These are phyloP conservation scores for Aquilaria agallochum DNA, from an alignment of 441 rosid genomes.

Conservation along the genomic window DNA sequence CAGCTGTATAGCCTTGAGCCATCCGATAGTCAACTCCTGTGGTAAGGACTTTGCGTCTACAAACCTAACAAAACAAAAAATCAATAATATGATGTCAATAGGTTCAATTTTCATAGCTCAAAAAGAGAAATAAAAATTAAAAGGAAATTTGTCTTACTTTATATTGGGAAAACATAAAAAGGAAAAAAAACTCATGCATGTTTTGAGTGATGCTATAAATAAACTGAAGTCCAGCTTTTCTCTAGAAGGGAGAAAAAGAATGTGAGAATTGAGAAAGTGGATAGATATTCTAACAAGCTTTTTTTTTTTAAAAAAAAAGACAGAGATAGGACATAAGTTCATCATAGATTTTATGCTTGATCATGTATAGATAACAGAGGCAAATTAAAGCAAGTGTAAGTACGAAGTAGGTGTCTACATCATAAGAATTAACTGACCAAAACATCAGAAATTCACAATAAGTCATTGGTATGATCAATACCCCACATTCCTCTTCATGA, in stretches of 20 bases:
- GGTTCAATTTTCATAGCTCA: neutral
- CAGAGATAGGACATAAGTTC: too few relatives aligned
- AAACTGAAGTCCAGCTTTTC: too few relatives aligned
- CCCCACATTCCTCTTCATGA: slow-evolving; percentile 97
- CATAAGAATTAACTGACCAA: neutral
- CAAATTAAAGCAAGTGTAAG: too few relatives aligned
- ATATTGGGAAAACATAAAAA: neutral
- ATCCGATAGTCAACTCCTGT: slow-evolving; percentile 63
- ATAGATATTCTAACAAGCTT: too few relatives aligned
- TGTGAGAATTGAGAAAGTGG: too few relatives aligned
- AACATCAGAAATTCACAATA: slow-evolving; percentile 7
- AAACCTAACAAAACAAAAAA: slow-evolving; percentile 47
- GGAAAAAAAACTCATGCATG: slow-evolving; percentile 1
- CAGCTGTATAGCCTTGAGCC: slow-evolving; percentile 66
- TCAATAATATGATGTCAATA: neutral
- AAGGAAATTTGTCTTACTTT: slow-evolving; percentile 1
- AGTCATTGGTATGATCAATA: slow-evolving; percentile 36
- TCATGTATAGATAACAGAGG: too few relatives aligned
- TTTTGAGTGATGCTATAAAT: too few relatives aligned
- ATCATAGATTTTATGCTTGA: too few relatives aligned
- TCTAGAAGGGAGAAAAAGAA: too few relatives aligned
- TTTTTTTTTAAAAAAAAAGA: too few relatives aligned
- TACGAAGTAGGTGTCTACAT: too few relatives aligned
- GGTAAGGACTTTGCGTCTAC: slow-evolving; percentile 76
- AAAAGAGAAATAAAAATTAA: neutral